A percentile compares a stretch with the other conserved stretches of the same genome.
Evolutionary conservation across 163 green algal species (phyloP).

Genomic region (Botryococcus braunii): DNA sequence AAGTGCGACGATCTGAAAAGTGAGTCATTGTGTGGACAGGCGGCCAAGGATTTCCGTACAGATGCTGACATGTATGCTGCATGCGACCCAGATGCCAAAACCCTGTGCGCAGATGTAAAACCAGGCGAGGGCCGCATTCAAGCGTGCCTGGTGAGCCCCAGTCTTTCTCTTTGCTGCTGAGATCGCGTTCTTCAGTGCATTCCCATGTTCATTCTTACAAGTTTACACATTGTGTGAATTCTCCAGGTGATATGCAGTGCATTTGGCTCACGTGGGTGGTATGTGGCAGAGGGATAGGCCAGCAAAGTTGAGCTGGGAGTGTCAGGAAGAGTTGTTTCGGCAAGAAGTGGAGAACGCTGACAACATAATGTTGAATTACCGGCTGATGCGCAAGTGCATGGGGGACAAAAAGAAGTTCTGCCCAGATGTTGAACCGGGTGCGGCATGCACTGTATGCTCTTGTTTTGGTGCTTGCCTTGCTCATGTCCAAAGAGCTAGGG

Average conservation of each 20-base stretch:
- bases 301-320: constrained; percentile 32
- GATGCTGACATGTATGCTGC: constrained; percentile 52
- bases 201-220: too few species aligned
- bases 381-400: constrained; percentile 36
- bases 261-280: constrained; percentile 37
- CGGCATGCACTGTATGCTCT: too few species aligned
- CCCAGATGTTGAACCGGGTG: constrained; percentile 17
- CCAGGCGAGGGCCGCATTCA: constrained; percentile 39
- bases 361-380: constrained; percentile 44
- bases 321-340: constrained; percentile 51
- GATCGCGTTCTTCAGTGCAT: too few species aligned
- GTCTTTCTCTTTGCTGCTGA: too few species aligned
- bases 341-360: constrained; percentile 57
- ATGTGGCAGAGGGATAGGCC: constrained; percentile 42
- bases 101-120: constrained; percentile 53
- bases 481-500: too few species aligned
- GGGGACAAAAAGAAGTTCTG: constrained; percentile 37
- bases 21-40: constrained; percentile 34
- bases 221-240: too few species aligned
- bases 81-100: constrained; percentile 47
- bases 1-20: too few species aligned
- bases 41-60: constrained; percentile 50
- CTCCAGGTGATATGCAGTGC: too few species aligned
- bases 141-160: constrained; percentile 13
- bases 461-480: too few species aligned